Base-by-base conservation (phyloP, 768 basidiomycete genomes). In the Boletales sp. region DNA sequence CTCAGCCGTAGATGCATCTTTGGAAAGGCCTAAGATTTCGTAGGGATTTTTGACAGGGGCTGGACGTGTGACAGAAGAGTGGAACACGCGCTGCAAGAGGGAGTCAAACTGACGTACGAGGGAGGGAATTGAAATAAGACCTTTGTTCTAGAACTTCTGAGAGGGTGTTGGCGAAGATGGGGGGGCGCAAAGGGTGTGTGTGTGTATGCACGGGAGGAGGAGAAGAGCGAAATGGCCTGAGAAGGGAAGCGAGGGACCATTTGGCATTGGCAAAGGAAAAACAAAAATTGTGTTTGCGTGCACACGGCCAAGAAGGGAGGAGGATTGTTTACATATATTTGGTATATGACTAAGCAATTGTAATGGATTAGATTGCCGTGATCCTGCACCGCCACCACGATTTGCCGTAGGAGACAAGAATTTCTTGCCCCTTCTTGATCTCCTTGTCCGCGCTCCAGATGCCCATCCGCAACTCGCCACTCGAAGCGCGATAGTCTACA, bases 331-430 rank as follows among this genome's bases (percentile, higher is more conserved):
- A 27, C 50, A 35, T 37, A 2, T 65, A 12, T 63, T 63, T 63
- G 43, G n/a, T n/a, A 0, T 8, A 19, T 62, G 59, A 65, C 60
- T 62, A 62, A 61, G 39, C 40, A 17, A 27, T 12, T n/a, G 24
- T 27, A 27, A 27, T 27, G 24, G 24, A 27, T 27, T 5, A 27
- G 24, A 27, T 24, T 3, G 24, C 5, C 5, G 24, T 24, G 24
- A 3, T 1, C 38, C 86, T 74, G 48, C 75, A 74, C 12, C 64
- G 71, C 92, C 91, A 94, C 86, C 87, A 91, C 15, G 78, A 75
- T 62, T 91, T 92, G 18, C 94, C 94, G 63, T 95, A 95, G 12
- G 86, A 89, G 18, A 94, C 88, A 27, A 93, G 62, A 30, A 97
- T 79, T 68, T 95, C 93, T 12, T 91, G 82, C 8, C 90, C 87